Percentiles rank a stretch among this genome's conserved stretches.
These are phyloP conservation scores for Komagataea norvegica DNA, from an alignment of 1,139 yeast species.

Conservation along the genomic window DNA sequence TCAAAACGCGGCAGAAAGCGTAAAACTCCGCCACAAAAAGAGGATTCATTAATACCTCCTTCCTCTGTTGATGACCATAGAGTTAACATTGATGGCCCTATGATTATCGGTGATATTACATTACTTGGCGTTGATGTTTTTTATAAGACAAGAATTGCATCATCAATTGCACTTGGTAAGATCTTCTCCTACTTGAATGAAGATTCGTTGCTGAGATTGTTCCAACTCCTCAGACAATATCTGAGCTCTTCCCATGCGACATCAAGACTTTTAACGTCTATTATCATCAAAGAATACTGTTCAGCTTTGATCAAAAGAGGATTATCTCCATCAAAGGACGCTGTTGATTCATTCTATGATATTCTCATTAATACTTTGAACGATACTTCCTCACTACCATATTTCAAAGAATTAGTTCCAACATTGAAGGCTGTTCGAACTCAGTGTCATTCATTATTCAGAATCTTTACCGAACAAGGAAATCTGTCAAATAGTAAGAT, in stretches of 20 bases:
- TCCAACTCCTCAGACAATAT: conserved; percentile 38
- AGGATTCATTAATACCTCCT: conserved; percentile 40
- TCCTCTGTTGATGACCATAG: conserved; percentile 48
- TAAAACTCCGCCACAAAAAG: conserved; percentile 27
- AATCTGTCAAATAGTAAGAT: conserved; percentile 69
- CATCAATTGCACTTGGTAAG: conserved; percentile 73
- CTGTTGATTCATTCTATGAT: conserved; percentile 32
- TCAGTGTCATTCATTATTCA: conserved; percentile 78
- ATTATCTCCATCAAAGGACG: conserved; percentile 23
- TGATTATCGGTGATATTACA: conserved; percentile 86
- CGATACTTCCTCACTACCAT: conserved; percentile 44
- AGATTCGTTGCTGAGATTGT: conserved; percentile 36
- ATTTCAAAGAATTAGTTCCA: conserved; percentile 83
- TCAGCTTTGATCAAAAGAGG: conserved; percentile 27
- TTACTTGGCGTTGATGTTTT: conserved; percentile 75
- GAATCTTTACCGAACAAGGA: conserved; percentile 71
- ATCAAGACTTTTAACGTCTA: conserved; percentile 66
- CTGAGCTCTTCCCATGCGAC: conserved; percentile 68
- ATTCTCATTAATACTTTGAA: conserved; percentile 40
- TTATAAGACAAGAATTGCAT: conserved; percentile 69
- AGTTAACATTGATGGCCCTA: conserved; percentile 90
- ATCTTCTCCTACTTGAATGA: conserved; percentile 54
- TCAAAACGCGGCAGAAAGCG: conserved; percentile 29
- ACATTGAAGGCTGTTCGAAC: conserved; percentile 80
- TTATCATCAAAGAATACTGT: conserved; percentile 73